Conservation (phyloP, 2,329 filamentous ascomycete genomes). For the Diaporthe citriasiana region DNA sequence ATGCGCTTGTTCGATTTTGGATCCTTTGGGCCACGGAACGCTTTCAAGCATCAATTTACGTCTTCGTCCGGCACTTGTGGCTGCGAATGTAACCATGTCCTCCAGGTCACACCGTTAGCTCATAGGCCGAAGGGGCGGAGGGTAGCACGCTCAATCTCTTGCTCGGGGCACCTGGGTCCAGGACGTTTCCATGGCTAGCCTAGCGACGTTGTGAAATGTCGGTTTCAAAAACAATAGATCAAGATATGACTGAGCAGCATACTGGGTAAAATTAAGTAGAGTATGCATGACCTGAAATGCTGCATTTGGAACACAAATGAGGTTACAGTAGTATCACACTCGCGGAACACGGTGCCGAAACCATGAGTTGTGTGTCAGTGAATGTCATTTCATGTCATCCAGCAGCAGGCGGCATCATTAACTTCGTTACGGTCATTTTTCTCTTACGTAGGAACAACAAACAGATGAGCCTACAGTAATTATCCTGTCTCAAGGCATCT, state of each 20-base stretch:
- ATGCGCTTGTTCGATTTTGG: not conserved
- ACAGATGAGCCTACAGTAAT: not conserved
- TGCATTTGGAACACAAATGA: not conserved
- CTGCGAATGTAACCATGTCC: not conserved
- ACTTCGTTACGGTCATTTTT: too few species aligned
- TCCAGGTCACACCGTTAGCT: not conserved
- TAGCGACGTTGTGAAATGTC: not conserved
- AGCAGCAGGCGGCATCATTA: not conserved
- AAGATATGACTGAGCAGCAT: not conserved
- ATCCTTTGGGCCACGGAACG: not conserved
- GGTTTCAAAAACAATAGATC: not conserved
- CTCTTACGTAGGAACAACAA: not conserved
- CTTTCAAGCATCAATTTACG: not conserved
- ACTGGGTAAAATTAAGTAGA: not conserved
- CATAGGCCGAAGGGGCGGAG: not conserved
- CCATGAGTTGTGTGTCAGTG: not conserved
- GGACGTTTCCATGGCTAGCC: not conserved
- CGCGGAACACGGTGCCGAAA: not conserved
- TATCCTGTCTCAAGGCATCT: too few species aligned
- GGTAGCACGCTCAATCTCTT: not conserved
- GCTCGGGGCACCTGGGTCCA: not conserved
- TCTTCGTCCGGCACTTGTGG: not conserved
- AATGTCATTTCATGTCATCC: not conserved
- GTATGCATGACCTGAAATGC: not conserved
- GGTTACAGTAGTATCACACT: not conserved